Percentiles rank a stretch among this genome's conserved stretches.
Conservation (phyloP, 2,329 filamentous ascomycete genomes). For the Xylariaceae sp. region DNA sequence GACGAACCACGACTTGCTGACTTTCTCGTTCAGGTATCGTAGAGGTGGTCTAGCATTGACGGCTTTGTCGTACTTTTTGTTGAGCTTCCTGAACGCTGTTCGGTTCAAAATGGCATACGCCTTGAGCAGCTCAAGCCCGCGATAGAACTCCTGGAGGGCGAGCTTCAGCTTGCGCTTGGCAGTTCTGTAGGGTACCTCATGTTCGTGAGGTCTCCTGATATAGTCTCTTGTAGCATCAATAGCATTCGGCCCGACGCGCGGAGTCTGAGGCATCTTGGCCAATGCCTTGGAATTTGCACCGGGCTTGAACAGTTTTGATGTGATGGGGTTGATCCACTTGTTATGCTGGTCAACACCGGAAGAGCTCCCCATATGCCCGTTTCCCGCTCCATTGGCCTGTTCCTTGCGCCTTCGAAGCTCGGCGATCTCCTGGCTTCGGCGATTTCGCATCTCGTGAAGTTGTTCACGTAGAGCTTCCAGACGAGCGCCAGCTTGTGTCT, state of each 20-base stretch:
- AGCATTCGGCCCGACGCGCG: slow-evolving; percentile 33
- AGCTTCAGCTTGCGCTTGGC: slow-evolving; percentile 91
- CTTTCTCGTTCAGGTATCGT: slow-evolving; percentile 85
- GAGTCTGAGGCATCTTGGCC: slow-evolving; percentile 50
- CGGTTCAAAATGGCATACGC: slow-evolving; percentile 86
- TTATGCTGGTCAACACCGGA: slow-evolving; percentile 24
- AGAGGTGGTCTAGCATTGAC: slow-evolving; percentile 72
- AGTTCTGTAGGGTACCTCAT: slow-evolving; percentile 75
- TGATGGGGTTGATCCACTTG: slow-evolving; percentile 51
- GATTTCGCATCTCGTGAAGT: slow-evolving; percentile 87
- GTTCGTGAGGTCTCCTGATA: slow-evolving; percentile 43
- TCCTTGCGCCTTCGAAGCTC: slow-evolving; percentile 36
- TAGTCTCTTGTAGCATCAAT: slow-evolving; percentile 44
- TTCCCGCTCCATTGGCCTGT: slow-evolving; percentile 25
- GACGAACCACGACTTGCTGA: slow-evolving; percentile 88
- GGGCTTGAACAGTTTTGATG: slow-evolving; percentile 49
- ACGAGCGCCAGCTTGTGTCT: slow-evolving; percentile 74
- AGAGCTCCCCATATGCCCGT: slow-evolving; percentile 16
- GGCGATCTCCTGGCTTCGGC: slow-evolving; percentile 68
- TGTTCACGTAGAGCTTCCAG: slow-evolving; percentile 72
- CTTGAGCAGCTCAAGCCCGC: slow-evolving; percentile 85
- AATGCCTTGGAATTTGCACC: slow-evolving; percentile 60
- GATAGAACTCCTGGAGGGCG: slow-evolving; percentile 89
- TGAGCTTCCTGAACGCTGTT: slow-evolving; percentile 93
- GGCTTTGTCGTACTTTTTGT: slow-evolving; percentile 97